phyloP scores from a whole-genome alignment of 805 yeast genomes.

The Candida adriatica region DNA sequence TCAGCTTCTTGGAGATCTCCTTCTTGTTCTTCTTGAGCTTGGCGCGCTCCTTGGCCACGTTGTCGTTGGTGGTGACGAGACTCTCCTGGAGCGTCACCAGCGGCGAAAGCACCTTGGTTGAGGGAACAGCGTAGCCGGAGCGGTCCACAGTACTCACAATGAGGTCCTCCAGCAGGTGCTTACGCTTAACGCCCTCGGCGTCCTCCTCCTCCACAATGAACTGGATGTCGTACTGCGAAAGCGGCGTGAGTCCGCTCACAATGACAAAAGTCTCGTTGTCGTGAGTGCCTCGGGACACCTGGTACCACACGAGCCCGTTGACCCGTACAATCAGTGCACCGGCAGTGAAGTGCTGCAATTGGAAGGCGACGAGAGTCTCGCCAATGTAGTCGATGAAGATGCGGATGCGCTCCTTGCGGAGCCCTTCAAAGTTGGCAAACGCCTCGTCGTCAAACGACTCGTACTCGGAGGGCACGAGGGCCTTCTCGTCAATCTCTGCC shows the following conservation, averaged over 20 bases:
- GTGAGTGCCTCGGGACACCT: conserved; percentile 44
- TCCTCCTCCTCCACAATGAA: conserved; percentile 31
- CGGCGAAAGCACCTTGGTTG: conserved; percentile 41
- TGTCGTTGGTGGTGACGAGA: conserved; percentile 55
- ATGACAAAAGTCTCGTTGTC: conserved; percentile 45
- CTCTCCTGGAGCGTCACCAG: conserved; percentile 59
- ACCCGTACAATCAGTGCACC: conserved; percentile 42
- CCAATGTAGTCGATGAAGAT: conserved; percentile 44
- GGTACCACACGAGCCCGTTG: conserved; percentile 67
- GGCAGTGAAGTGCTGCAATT: conserved; percentile 36
- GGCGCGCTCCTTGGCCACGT: conserved; percentile 49
- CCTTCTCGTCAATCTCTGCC: conserved; percentile 10
- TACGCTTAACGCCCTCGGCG: conserved; percentile 21
- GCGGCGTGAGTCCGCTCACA: conserved; percentile 58
- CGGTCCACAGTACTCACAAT: conserved; percentile 30
- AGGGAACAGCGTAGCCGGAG: conserved; percentile 17
- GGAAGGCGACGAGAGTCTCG: conserved; percentile 45
- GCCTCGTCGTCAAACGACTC: conserved; percentile 23
- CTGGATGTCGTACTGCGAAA: conserved; percentile 55
- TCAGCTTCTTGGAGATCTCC: conserved; percentile 49
- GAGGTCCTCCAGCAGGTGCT: conserved; percentile 31
- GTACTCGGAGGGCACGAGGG: conserved; percentile 21
- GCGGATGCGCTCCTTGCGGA: conserved; percentile 24
- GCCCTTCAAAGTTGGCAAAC: conserved; percentile 23
- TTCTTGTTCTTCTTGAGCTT: conserved; percentile 50